Evolutionary conservation across 495 filamentous ascomycete genomes (phyloP).

Genomic region (Sordaria brevicollis): DNA sequence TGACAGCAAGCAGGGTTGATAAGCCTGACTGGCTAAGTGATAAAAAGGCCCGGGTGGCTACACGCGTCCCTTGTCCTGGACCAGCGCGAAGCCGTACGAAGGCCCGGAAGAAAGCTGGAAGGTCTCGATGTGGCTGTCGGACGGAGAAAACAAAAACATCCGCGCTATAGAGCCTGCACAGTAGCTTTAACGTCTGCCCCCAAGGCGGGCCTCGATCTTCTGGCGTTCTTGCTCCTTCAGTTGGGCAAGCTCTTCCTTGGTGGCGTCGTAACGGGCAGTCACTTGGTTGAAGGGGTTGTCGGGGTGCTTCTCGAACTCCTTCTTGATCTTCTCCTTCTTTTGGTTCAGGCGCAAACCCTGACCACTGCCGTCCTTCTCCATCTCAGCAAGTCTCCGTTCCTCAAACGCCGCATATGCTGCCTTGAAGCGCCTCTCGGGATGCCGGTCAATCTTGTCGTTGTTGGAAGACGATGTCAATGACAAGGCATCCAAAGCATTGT

Average conservation of each 20-base stretch:
- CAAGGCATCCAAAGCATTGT: constrained; percentile 82
- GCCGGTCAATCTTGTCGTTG: constrained; percentile 62
- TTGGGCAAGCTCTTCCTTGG: constrained; percentile 64
- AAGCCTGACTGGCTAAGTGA: neutral
- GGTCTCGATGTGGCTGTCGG: neutral
- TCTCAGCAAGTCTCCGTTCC: constrained; percentile 72
- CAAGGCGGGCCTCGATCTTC: constrained; percentile 65
- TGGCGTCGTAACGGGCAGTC: constrained; percentile 59
- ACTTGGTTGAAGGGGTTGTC: constrained; percentile 93
- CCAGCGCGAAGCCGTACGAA: neutral
- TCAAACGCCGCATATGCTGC: constrained; percentile 84
- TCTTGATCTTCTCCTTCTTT: constrained; percentile 64
- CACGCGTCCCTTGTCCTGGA: constrained; percentile 2
- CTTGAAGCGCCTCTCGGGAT: constrained; percentile 77
- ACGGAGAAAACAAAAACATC: neutral
- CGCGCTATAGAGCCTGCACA: neutral
- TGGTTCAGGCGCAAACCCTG: constrained; percentile 69
- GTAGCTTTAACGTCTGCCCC: constrained; percentile 11
- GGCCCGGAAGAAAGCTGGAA: neutral
- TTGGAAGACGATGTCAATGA: constrained; percentile 44
- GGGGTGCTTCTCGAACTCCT: constrained; percentile 82
- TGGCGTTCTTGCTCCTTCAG: constrained; percentile 55
- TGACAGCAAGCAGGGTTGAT: neutral
- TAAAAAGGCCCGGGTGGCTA: neutral
- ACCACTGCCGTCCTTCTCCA: constrained; percentile 62